Evolutionary conservation across 768 basidiomycete genomes (phyloP).

Genomic region (Infundibulicybe gibba): DNA sequence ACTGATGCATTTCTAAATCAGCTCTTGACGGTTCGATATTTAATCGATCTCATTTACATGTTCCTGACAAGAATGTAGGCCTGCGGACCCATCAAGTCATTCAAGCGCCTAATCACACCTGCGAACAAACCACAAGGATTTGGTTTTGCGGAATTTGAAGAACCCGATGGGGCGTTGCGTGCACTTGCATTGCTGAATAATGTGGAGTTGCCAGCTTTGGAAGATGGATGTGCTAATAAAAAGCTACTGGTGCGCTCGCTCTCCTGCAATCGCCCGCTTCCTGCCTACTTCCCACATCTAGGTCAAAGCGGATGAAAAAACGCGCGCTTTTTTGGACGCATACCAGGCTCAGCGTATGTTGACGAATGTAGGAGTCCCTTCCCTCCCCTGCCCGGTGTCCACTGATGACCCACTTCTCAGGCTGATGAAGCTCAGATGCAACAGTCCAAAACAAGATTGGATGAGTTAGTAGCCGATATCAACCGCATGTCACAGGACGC

Average conservation of each 20-base stretch:
- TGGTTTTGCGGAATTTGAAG: slow-evolving; percentile 95
- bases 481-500: slow-evolving; percentile 71
- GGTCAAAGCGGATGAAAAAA: slow-evolving; percentile 98
- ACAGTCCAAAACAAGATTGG: slow-evolving; percentile 62
- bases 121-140: slow-evolving; percentile 95
- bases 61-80: slow-evolving; percentile 44
- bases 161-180: slow-evolving; percentile 86
- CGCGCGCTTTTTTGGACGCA: slow-evolving; percentile 80
- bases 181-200: slow-evolving; percentile 49
- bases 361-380: slow-evolving; percentile 62
- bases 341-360: slow-evolving; percentile 77
- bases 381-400: background rate
- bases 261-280: slow-evolving; percentile 36
- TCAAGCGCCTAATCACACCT: slow-evolving; percentile 91
- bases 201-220: slow-evolving; percentile 50
- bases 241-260: slow-evolving; percentile 57
- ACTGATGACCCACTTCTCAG: slow-evolving; percentile 32
- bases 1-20: slow-evolving; percentile 77
- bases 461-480: slow-evolving; percentile 66
- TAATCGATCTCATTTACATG: background rate
- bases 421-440: slow-evolving; percentile 64
- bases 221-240: slow-evolving; percentile 50
- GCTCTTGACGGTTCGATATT: slow-evolving; percentile 56
- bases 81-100: slow-evolving; percentile 84
- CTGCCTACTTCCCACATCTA: slow-evolving; percentile 41